Base-by-base conservation (phyloP, 129 eudicot species). In the Tagetes erecta region DNA sequence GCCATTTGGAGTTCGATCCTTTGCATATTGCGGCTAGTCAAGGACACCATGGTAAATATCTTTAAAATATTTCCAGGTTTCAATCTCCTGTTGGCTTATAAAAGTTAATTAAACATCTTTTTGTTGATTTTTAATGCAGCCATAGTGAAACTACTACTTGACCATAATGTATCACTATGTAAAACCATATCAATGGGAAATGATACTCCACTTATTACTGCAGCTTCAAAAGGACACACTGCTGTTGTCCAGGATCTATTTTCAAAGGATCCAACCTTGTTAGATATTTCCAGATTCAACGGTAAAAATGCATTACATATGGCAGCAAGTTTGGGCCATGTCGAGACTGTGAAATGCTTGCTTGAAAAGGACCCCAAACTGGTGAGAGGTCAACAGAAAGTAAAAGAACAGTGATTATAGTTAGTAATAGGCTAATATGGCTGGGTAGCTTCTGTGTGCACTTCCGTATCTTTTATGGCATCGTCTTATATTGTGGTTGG, bases 401-500 rank as follows among this genome's bases (percentile, higher is more conserved):
- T 3, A 86, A 88, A 72, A 88, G 84, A 63, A 68, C 4, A 44
- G 88, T 91, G 27, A 89, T 91, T 67, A 88, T 46, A 72, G 85
- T 86, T 42, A 87, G 86, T 27, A 91, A 91, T 72, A 91, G 86
- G 87, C 30, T 88, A 39, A 86, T 91, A 91, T 91, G n/a, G n/a
- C n/a, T n/a, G 97, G 97, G 51, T 86, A 59, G 95, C 95, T 13
- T 91, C 85, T 10, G 91, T 91, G 10, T 91, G 91, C 79, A 91
- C 88, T 53, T 87, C 90, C 1, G 95, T 86, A 30, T 89, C 95
- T 4, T 91, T 88, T 63, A 87, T 91, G 86, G 91, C 88, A 6
- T 82, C 85, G 8, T 76, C 86, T 63, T 91, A 87, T 64, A 88
- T 91, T 4, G 89, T 91, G 58, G 89, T 91, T 37, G 97, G 94